Evolutionary conservation across 805 yeast species (phyloP).

Genomic region (Sugiyamaella chiloensis): DNA sequence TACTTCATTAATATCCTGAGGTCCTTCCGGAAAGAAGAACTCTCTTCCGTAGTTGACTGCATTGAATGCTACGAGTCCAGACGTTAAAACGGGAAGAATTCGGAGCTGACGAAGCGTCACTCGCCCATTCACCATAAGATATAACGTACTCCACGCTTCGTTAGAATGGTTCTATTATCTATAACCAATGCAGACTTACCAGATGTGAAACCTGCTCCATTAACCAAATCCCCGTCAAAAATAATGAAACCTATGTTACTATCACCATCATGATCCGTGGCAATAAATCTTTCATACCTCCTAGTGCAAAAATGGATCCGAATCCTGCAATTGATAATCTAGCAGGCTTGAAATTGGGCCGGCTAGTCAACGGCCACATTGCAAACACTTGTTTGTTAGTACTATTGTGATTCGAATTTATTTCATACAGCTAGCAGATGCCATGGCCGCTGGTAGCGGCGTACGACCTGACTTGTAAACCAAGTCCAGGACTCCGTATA

Average conservation of each 20-base stretch:
- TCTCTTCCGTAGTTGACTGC: constrained; percentile 66
- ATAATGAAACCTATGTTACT: constrained; percentile 54
- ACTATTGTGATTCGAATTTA: neutral
- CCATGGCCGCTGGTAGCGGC: constrained; percentile 26
- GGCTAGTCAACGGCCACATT: constrained; percentile 15
- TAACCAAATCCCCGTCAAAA: constrained; percentile 67
- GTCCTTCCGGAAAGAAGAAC: constrained; percentile 47
- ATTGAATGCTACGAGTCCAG: constrained; percentile 58
- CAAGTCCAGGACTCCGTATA: neutral
- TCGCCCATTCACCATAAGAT: constrained; percentile 63
- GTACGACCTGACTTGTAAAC: constrained; percentile 21
- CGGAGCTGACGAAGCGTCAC: constrained; percentile 44
- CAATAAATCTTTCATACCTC: constrained; percentile 26
- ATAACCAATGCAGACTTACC: constrained; percentile 20
- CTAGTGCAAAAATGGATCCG: constrained; percentile 28
- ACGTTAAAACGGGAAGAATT: constrained; percentile 54
- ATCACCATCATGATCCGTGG: too few relatives aligned
- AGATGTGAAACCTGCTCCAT: constrained; percentile 70
- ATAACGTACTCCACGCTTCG: constrained; percentile 80
- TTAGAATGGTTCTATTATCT: constrained; percentile 4
- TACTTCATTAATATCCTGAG: constrained; percentile 9
- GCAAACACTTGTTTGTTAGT: constrained; percentile 17
- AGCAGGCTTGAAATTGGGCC: constrained; percentile 19
- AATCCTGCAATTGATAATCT: constrained; percentile 24
- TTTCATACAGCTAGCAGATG: constrained; percentile 23